Conservation (phyloP, 2,329 filamentous ascomycete genomes). For the Dryadomyces quercus-mongolicae region DNA sequence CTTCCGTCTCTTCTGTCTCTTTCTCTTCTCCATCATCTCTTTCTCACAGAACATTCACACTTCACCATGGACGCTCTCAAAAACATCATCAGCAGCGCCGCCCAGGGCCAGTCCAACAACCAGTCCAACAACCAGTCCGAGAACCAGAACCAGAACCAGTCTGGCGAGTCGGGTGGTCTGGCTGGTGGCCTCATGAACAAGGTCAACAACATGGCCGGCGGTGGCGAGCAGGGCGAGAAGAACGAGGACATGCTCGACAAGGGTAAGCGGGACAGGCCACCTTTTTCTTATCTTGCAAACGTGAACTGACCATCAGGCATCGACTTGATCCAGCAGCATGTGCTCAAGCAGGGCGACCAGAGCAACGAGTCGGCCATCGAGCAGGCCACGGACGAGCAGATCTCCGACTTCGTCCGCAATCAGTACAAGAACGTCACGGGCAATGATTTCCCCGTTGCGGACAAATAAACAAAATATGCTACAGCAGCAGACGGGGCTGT, state of each 20-base stretch:
- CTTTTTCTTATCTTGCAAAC: too few species aligned
- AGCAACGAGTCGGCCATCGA: slow-evolving; percentile 61
- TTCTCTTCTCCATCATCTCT: neutral
- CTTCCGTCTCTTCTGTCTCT: too few species aligned
- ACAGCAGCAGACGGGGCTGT: too few species aligned
- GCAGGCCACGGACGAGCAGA: slow-evolving; percentile 74
- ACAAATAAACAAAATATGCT: slow-evolving; percentile 42
- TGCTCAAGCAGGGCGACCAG: slow-evolving; percentile 59
- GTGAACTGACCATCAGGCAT: slow-evolving; percentile 55
- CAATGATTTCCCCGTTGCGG: slow-evolving; percentile 55
- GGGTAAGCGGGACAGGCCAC: too few species aligned
- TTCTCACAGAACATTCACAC: too few species aligned
- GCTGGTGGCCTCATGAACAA: slow-evolving; percentile 53
- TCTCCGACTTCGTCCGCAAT: slow-evolving; percentile 57
- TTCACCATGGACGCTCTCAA: slow-evolving; percentile 43
- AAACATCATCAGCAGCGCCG: slow-evolving; percentile 24
- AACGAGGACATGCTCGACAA: slow-evolving; percentile 78
- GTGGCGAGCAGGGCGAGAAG: slow-evolving; percentile 63
- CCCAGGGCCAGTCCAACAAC: slow-evolving; percentile 16
- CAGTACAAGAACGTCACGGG: slow-evolving; percentile 61
- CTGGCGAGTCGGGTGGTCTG: slow-evolving; percentile 18
- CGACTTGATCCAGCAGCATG: slow-evolving; percentile 66
- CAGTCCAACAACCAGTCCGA: slow-evolving; percentile 13
- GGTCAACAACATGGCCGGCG: slow-evolving; percentile 59
- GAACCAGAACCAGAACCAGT: too few species aligned